phyloP scores from a whole-genome alignment of 805 yeast genomes.

The Starmerella vaccinii region DNA sequence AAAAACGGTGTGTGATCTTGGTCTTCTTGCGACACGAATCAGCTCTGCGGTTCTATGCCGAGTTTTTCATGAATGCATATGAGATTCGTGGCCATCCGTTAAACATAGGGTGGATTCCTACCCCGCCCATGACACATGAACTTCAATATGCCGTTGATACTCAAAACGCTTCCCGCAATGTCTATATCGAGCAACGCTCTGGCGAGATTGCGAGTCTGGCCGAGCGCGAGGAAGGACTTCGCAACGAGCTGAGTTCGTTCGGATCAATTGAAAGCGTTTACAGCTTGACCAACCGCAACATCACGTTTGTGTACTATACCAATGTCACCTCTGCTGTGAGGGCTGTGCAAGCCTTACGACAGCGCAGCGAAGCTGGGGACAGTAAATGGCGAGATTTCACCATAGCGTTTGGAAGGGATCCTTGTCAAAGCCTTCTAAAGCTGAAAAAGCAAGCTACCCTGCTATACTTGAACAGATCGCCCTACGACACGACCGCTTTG shows the following conservation, averaged over 20 bases:
- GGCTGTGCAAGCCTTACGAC: slow-evolving; percentile 66
- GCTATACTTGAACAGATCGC: slow-evolving; percentile 81
- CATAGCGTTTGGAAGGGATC: slow-evolving; percentile 37
- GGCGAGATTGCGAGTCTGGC: not conserved
- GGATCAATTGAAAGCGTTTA: slow-evolving; percentile 96
- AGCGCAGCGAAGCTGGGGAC: not conserved
- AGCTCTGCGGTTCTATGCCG: slow-evolving; percentile 86
- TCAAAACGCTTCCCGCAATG: slow-evolving; percentile 80
- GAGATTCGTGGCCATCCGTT: slow-evolving; percentile 72
- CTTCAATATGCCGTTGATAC: slow-evolving; percentile 67
- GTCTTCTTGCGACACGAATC: slow-evolving; percentile 82
- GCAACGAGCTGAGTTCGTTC: slow-evolving; percentile 58
- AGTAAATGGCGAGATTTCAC: slow-evolving; percentile 69
- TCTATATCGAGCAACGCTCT: slow-evolving; percentile 54
- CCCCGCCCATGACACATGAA: slow-evolving; percentile 60
- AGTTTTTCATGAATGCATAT: slow-evolving; percentile 75
- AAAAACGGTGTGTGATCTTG: slow-evolving; percentile 27
- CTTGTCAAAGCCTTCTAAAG: slow-evolving; percentile 82
- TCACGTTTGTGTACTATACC: slow-evolving; percentile 87
- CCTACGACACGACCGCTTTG: slow-evolving; percentile 69
- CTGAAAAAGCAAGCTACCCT: slow-evolving; percentile 97
- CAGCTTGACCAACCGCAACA: slow-evolving; percentile 67
- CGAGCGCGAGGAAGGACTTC: slow-evolving; percentile 3
- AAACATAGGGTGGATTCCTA: slow-evolving; percentile 88
- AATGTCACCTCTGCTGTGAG: slow-evolving; percentile 66